A percentile compares a stretch with the other conserved stretches of the same genome.
phyloP scores from a whole-genome alignment of 768 basidiomycete genomes.

The Boletus pseudo-olivaceus region DNA sequence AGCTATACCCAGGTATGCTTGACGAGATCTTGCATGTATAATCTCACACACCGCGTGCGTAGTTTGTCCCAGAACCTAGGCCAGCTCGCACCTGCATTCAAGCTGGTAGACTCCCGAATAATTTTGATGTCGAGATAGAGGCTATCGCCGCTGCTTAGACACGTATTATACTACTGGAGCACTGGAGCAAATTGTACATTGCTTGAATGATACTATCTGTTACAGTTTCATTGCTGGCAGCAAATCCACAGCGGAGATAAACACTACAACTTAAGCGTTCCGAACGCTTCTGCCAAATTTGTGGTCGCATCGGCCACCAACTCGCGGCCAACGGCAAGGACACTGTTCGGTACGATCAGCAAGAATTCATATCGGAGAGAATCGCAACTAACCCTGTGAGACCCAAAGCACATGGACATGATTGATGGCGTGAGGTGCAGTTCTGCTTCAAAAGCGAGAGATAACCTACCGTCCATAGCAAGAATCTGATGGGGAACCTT shows the following conservation, averaged over 20 bases:
- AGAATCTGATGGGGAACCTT: conserved; percentile 69
- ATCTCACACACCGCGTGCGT: not conserved
- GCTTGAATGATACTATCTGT: not conserved
- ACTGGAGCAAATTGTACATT: not conserved
- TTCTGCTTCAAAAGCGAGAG: not conserved
- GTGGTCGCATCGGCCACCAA: conserved; percentile 37
- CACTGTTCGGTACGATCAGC: conserved; percentile 29
- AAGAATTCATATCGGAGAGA: not conserved
- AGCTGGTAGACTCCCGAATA: conserved; percentile 62
- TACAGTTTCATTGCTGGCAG: not conserved
- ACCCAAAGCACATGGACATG: not conserved
- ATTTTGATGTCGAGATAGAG: conserved; percentile 74
- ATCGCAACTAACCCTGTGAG: conserved; percentile 21
- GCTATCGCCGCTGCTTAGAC: conserved; percentile 46
- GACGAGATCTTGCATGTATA: not conserved
- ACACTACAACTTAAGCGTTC: conserved; percentile 9
- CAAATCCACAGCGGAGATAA: not conserved
- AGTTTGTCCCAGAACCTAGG: conserved; percentile 54
- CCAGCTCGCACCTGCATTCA: conserved; percentile 77
- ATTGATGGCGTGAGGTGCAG: not conserved
- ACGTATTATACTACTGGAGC: not conserved
- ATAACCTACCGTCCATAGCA: conserved; percentile 64
- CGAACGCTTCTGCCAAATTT: conserved; percentile 34
- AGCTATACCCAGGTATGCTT: conserved; percentile 48
- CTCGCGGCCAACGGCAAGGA: conserved; percentile 35